Conservation (phyloP, 108 stramenopile genomes). For the Pseudonitzschia delicatissima region DNA sequence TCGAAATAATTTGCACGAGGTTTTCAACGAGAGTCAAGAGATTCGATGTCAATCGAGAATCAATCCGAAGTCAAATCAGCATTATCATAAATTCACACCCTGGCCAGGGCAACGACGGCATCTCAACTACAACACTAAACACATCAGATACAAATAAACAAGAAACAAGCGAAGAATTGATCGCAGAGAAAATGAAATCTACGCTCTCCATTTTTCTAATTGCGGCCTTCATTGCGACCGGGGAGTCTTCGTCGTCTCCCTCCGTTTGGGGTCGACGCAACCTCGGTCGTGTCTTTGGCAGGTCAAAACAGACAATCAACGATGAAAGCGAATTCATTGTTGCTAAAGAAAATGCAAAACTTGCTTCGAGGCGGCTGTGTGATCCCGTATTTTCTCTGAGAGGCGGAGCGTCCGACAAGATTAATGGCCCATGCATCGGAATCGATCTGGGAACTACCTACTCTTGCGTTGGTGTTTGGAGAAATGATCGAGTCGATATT, state of each 20-base stretch:
- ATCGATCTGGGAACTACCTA: conserved; percentile 96
- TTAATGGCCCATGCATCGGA: conserved; percentile 61
- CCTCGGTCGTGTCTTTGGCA: not conserved
- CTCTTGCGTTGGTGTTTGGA: conserved; percentile 99
- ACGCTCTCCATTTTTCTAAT: not conserved
- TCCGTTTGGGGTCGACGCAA: not conserved
- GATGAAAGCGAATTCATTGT: not conserved
- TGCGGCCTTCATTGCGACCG: not conserved
- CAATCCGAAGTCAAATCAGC: no score
- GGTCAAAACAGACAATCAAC: not conserved
- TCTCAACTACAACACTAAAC: not conserved
- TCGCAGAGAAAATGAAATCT: not conserved
- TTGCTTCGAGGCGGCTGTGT: not conserved
- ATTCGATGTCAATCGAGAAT: no score
- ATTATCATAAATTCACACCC: no score
- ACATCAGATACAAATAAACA: not conserved
- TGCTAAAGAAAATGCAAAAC: not conserved
- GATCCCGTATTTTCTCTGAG: conserved; percentile 7
- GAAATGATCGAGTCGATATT: conserved; percentile 98
- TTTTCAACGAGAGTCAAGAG: no score
- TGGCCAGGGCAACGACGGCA: no score
- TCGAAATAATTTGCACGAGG: no score
- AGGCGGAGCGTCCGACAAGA: conserved; percentile 21
- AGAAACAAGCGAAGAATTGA: not conserved
- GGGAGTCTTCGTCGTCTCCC: not conserved